Base-by-base conservation (phyloP, 768 basidiomycete species). In the Kwoniella sp. region DNA sequence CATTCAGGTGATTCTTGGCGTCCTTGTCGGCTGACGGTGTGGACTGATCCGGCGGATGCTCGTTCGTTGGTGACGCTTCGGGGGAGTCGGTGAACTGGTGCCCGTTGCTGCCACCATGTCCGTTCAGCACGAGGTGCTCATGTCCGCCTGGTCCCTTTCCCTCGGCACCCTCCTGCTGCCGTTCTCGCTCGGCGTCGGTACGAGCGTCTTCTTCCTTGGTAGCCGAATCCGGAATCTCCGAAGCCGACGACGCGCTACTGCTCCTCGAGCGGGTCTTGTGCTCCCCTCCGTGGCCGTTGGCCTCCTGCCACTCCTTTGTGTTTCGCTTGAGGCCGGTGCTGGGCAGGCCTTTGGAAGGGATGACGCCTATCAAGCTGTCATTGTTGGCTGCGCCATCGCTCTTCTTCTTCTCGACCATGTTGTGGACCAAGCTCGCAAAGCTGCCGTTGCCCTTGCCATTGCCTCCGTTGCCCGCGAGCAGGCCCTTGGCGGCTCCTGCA, bases 271-370 rank as follows among this genome's bases (percentile, higher is more conserved):
- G n/a, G 23, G 52, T 43, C 20, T 34, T 49, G 31, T 25, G 7
- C 19, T 44, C 23, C 5, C 46, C 44, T n/a, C 39, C 34, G 3
- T 55, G 38, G 1, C 20, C 51, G 33, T 65, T 52, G 22, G 44
- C 51, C 17, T 68, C 57, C 40, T 63, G 57, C 52, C 58, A 63
- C 47, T 68, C 63, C 26, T 59, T 27, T 6, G 64, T 63, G 49
- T 70, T 67, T 26, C 57, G 36, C 46, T 70, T 63, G 14, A 69
- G 37, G 5, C 61, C 67, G 0, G 67, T 69, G 33, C 29, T 15
- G 6, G 67, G 67, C 17, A 69, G 27, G 9, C 48, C 50, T 56
- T 63, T 69, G 26, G 57, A 59, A 3, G 63, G 57, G 8, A 44
- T 53, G 0, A 55, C 23, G 15, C 52, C 46, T 23, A 19, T 15